Evolutionary conservation across 1,139 yeast species (phyloP).

Genomic region (Scheffersomyces illinoinensis): DNA sequence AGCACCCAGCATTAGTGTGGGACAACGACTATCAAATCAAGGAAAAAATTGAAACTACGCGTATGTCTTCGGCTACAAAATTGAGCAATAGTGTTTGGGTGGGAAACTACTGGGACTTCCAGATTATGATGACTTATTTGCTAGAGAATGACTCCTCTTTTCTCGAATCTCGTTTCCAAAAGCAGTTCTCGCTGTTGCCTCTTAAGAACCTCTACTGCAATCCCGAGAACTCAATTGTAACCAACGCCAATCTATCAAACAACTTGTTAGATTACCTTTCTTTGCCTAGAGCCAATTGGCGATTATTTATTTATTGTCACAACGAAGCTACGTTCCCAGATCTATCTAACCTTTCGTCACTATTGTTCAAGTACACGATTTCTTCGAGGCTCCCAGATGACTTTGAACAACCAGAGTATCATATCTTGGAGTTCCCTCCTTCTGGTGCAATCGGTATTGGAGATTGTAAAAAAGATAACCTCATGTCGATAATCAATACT

Average conservation of each 20-base stretch:
- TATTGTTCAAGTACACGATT: constrained; percentile 36
- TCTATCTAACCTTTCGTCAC: constrained; percentile 30
- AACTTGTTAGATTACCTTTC: constrained; percentile 23
- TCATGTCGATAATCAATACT: constrained; percentile 59
- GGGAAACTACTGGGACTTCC: constrained; percentile 67
- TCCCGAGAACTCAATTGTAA: constrained; percentile 51
- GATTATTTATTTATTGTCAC: constrained; percentile 39
- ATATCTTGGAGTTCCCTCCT: constrained; percentile 70
- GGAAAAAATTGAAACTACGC: constrained; percentile 78
- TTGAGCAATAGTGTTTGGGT: constrained; percentile 65
- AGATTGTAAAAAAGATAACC: constrained; percentile 56
- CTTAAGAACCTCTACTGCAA: constrained; percentile 47
- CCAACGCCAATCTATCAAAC: constrained; percentile 16
- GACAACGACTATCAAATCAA: constrained; percentile 69
- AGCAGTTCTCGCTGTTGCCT: constrained; percentile 4
- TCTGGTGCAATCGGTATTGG: constrained; percentile 80
- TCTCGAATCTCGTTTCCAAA: constrained; percentile 1
- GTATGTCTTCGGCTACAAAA: constrained; percentile 79
- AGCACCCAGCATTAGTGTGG: constrained; percentile 39
- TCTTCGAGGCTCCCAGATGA: constrained; percentile 23
- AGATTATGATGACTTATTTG: constrained; percentile 34
- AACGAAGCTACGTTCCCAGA: constrained; percentile 64
- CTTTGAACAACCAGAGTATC: constrained; percentile 25
- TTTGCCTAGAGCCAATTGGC: constrained; percentile 41
- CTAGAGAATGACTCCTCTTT: constrained; percentile 11